These are phyloP conservation scores for Fonsecaea monophora DNA, from an alignment of 2,329 filamentous ascomycete species.

Conservation along the genomic window DNA sequence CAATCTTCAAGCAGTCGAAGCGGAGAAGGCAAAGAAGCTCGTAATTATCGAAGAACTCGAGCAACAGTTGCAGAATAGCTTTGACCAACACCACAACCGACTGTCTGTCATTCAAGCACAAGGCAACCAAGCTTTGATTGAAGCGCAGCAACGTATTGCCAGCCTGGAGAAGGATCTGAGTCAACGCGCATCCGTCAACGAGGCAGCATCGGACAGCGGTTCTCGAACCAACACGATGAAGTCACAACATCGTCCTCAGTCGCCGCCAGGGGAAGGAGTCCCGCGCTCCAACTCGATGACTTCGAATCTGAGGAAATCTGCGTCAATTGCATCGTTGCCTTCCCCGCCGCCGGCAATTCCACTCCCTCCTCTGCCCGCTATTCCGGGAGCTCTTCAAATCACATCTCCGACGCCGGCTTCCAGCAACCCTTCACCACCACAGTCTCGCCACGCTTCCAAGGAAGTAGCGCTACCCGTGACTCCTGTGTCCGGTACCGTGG, in stretches of 20 bases:
- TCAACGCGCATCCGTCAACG: constrained; percentile 54
- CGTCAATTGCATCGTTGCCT: constrained; percentile 80
- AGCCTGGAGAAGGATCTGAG: constrained; percentile 71
- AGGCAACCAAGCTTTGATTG: constrained; percentile 76
- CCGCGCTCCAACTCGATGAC: constrained; percentile 65
- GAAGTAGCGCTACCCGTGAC: constrained; percentile 59
- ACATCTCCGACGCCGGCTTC: constrained; percentile 43
- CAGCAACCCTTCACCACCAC: constrained; percentile 63
- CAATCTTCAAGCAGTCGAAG: constrained; percentile 58
- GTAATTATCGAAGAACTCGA: constrained; percentile 94
- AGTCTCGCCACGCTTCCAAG: constrained; percentile 78
- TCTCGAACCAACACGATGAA: constrained; percentile 40
- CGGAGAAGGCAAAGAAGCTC: constrained; percentile 86
- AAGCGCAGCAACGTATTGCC: constrained; percentile 70
- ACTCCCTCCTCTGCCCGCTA: constrained; percentile 83
- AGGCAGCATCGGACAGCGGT: constrained; percentile 49
- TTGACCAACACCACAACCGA: constrained; percentile 92
- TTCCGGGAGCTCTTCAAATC: constrained; percentile 49
- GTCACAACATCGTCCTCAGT: constrained; percentile 44
- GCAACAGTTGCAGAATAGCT: constrained; percentile 93
- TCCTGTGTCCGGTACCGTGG: constrained; percentile 31
- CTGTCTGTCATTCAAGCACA: constrained; percentile 81
- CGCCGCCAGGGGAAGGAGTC: constrained; percentile 55
- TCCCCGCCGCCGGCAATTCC: constrained; percentile 95
- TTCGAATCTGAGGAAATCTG: constrained; percentile 82